Evolutionary conservation across 176 grass and related monocot genomes (phyloP).

Genomic region (Tuctoria greenei): DNA sequence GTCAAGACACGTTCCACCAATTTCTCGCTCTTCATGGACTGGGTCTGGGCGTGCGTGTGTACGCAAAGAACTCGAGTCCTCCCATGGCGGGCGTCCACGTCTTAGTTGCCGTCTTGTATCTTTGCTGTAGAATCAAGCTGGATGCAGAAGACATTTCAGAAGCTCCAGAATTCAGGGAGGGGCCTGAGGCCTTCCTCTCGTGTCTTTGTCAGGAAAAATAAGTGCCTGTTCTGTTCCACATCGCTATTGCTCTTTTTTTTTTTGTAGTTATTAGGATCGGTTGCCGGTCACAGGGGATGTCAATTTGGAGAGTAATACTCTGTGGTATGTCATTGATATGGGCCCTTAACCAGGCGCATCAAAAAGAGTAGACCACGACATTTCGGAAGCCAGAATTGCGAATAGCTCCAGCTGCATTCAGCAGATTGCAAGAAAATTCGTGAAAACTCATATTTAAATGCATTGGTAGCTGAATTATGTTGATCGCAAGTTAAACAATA

Average conservation of each 20-base stretch:
- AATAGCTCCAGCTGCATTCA: background rate
- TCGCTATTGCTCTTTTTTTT: conserved; percentile 32
- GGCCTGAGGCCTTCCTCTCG: background rate
- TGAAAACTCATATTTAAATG: background rate
- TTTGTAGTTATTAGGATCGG: background rate
- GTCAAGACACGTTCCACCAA: background rate
- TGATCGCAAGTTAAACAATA: too few species aligned
- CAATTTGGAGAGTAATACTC: conserved; percentile 8
- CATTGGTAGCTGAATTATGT: background rate
- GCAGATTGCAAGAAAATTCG: background rate
- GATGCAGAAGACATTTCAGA: conserved; percentile 11
- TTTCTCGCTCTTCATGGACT: background rate
- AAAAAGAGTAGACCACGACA: conserved; percentile 7
- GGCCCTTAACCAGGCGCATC: conserved; percentile 2
- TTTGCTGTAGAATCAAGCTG: conserved; percentile 11
- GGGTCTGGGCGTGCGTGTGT: background rate
- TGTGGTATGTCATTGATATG: background rate
- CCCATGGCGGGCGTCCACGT: conserved; percentile 28
- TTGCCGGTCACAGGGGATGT: conserved; percentile 3
- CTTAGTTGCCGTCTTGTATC: conserved; percentile 28
- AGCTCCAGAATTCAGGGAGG: background rate
- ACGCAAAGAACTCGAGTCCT: conserved; percentile 7
- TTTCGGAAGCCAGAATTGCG: background rate
- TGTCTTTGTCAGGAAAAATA: conserved; percentile 11
- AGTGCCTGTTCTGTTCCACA: background rate